phyloP scores from a whole-genome alignment of 805 yeast genomes.

The Myxozyma monticola region DNA sequence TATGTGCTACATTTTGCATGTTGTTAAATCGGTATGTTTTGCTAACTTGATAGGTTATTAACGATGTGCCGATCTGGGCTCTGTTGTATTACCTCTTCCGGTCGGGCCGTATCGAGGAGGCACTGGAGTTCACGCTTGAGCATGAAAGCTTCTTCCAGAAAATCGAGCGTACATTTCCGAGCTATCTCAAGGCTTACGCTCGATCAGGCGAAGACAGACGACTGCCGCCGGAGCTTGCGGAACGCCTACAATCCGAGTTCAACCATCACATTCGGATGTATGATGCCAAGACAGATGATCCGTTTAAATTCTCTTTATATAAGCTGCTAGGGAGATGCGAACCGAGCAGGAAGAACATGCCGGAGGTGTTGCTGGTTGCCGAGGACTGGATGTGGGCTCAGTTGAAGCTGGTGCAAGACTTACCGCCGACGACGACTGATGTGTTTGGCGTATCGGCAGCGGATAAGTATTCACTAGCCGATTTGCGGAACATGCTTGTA shows the following conservation, averaged over 20 bases:
- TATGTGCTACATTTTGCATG: not conserved
- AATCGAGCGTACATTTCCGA: conserved; percentile 79
- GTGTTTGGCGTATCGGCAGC: conserved; percentile 15
- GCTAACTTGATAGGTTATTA: conserved; percentile 47
- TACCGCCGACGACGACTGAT: conserved; percentile 14
- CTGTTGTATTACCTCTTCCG: conserved; percentile 78
- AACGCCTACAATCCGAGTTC: conserved; percentile 75
- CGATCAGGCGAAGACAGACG: conserved; percentile 53
- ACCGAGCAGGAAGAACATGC: conserved; percentile 65
- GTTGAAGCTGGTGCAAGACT: conserved; percentile 56
- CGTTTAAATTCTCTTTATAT: conserved; percentile 85
- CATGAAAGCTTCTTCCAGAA: conserved; percentile 75
- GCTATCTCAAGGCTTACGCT: conserved; percentile 71
- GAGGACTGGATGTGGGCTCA: conserved; percentile 99
- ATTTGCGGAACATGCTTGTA: conserved; percentile 69
- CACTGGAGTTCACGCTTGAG: conserved; percentile 62
- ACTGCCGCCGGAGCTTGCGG: conserved; percentile 65
- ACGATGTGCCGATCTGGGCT: conserved; percentile 95
- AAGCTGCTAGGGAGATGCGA: conserved; percentile 90
- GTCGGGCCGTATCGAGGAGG: conserved; percentile 79
- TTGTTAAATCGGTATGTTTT: not conserved
- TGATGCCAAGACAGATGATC: conserved; percentile 69
- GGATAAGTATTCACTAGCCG: conserved; percentile 59
- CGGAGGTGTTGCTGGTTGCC: conserved; percentile 69
- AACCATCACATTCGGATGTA: conserved; percentile 73